Base-by-base conservation (phyloP, 2,329 filamentous ascomycete species). In the Aspergillus hiratsukae region DNA sequence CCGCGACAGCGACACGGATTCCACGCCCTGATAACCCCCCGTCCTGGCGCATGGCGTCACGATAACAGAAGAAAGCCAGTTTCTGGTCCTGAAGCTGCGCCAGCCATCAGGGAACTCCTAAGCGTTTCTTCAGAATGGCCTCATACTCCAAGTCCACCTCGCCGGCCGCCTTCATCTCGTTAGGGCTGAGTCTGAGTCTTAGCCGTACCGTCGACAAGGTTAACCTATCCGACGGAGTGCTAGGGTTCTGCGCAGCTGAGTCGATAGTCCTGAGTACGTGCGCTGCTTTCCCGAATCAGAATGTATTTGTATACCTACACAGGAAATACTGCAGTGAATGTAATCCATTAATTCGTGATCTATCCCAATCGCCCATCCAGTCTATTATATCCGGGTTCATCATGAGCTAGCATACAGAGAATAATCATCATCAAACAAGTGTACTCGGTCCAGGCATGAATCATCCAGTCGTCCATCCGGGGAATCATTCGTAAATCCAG, bases 91-190 rank as follows among this genome's bases (percentile, higher is more conserved):
- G 68, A 21, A 81, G 61, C n/a, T 70, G 65, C 0, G 63, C 45
- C 70, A 75, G 74, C 69, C 65, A 53, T 82, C 80, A 0, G 79
- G 80, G 25, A 74, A 79, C 2, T 59, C 61, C 17, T 59, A 79
- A 79, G 1, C 61, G 55, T 3, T 69, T 54, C 1, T 51, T 54
- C 4, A 76, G n/a, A 1, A 70, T 41, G 3, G 48, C 37, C 7
- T 67, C 64, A 25, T 61, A 64, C 21, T 58, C 49, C 8, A 23
- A 23, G 23, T 3, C 31, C 9, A 2, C 7, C 28, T 25, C 9
- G 3, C 51, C 27, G 3, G 60, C 31, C 1, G 59, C 58, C 29
- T 31, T 31, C 29, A 5, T 31, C 29, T 31, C 4, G 11, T 31
- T 31, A 31, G 31, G 31, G 31, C 31, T 35, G 29, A 35, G 29